Conservation (phyloP, 495 filamentous ascomycete species). For the Daldinia childiae region DNA sequence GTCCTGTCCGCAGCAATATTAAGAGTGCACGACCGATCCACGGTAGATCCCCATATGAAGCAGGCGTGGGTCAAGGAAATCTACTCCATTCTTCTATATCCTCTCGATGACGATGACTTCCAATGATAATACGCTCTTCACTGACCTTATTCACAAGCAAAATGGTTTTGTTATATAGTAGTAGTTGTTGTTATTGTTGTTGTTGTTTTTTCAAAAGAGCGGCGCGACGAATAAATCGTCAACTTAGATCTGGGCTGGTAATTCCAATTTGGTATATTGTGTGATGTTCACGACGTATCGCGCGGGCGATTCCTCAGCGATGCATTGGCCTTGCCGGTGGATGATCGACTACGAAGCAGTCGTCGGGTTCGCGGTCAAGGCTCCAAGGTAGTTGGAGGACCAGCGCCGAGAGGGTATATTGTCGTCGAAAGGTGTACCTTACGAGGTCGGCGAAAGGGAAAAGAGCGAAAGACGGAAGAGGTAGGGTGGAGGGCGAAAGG, state of each 20-base stretch:
- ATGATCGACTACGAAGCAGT: slow-evolving; percentile 35
- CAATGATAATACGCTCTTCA: not conserved
- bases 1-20: slow-evolving; percentile 10
- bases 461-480: slow-evolving; percentile 41
- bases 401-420: slow-evolving; percentile 32
- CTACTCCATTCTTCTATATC: slow-evolving; percentile 13
- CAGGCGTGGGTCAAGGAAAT: slow-evolving; percentile 20
- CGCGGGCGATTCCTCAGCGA: slow-evolving; percentile 41
- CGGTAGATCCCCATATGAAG: slow-evolving; percentile 28
- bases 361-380: slow-evolving; percentile 30
- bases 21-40: slow-evolving; percentile 34
- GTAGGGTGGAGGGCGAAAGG: slow-evolving; percentile 33
- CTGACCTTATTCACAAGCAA: slow-evolving; percentile 42
- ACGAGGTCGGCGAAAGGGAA: slow-evolving; percentile 43
- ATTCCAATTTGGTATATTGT: slow-evolving; percentile 17
- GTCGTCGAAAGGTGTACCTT: slow-evolving; percentile 43
- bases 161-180: slow-evolving; percentile 13
- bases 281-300: slow-evolving; percentile 44
- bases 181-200: not conserved
- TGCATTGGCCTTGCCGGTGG: slow-evolving; percentile 38
- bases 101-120: slow-evolving; percentile 3
- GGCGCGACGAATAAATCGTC: slow-evolving; percentile 46
- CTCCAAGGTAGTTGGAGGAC: slow-evolving; percentile 29
- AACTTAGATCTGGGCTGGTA: slow-evolving; percentile 34
- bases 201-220: slow-evolving; percentile 36